phyloP scores from a whole-genome alignment of 129 eudicot species.

The Cynara cardunculus region DNA sequence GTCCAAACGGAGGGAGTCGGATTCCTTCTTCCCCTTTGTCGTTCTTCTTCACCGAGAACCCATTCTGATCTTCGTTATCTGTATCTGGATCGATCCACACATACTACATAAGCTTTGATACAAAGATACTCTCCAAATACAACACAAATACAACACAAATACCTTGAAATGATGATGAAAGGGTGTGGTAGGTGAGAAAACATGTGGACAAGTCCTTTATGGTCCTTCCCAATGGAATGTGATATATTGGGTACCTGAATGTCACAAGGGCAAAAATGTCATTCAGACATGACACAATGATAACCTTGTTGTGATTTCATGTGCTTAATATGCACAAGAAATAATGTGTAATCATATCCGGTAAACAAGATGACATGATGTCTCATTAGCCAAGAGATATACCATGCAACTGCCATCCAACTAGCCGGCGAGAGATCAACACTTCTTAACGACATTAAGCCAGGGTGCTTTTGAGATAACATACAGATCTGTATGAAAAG shows the following conservation, averaged over 20 bases:
- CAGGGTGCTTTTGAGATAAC: constrained; percentile 63
- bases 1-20: constrained; percentile 67
- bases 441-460: constrained; percentile 74
- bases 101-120: neutral
- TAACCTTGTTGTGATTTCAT: neutral
- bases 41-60: constrained; percentile 29
- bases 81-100: constrained; percentile 38
- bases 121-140: neutral
- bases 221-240: constrained; percentile 93
- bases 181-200: constrained; percentile 93
- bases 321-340: neutral
- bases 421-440: constrained; percentile 87
- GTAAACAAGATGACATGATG: neutral
- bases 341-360: neutral
- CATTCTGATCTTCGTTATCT: constrained; percentile 50
- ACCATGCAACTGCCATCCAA: constrained; percentile 89
- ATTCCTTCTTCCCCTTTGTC: constrained; percentile 53
- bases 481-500: constrained; percentile 41
- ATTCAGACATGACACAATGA: neutral
- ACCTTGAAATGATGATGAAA: constrained; percentile 98
- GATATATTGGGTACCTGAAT: constrained; percentile 94
- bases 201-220: constrained; percentile 86
- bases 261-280: neutral
- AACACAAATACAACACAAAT: neutral
- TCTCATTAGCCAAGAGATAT: neutral